Conservation (phyloP, 768 basidiomycete genomes). For the Rhodotorula taiwanensis region DNA sequence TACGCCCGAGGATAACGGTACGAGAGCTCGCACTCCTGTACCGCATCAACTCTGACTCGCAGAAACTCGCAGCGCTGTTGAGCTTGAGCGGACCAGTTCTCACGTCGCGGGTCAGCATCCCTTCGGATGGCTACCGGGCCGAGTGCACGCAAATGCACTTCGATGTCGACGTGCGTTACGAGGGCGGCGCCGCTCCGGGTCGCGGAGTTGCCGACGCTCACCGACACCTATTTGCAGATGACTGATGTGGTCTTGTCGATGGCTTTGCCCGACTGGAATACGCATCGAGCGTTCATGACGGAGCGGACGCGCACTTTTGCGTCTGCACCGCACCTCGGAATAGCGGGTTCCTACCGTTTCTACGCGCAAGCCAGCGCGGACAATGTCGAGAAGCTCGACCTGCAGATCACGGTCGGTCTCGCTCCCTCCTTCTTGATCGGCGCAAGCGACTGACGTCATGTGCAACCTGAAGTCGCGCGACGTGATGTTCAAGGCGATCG, state of each 20-base stretch:
- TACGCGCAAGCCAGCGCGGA: conserved; percentile 61
- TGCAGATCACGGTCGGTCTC: conserved; percentile 57
- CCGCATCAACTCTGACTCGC: conserved; percentile 1
- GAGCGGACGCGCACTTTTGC: conserved; percentile 59
- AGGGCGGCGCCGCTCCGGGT: too few relatives aligned
- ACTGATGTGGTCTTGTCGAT: conserved; percentile 55
- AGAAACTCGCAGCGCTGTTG: conserved; percentile 63
- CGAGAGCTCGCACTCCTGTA: conserved; percentile 33
- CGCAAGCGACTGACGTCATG: conserved; percentile 12
- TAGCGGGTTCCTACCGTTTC: conserved; percentile 69
- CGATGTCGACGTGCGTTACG: conserved; percentile 50
- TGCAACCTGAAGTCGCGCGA: conserved; percentile 51
- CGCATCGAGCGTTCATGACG: conserved; percentile 62
- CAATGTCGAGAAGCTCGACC: conserved; percentile 67
- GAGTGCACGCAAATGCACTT: conserved; percentile 64
- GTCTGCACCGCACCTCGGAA: conserved; percentile 53
- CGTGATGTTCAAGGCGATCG: conserved; percentile 62
- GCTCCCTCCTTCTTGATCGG: background rate
- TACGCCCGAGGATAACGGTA: conserved; percentile 76
- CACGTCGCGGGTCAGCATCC: conserved; percentile 54
- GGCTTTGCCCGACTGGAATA: conserved; percentile 82
- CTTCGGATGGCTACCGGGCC: conserved; percentile 66
- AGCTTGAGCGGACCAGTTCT: conserved; percentile 58
- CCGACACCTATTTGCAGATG: background rate
- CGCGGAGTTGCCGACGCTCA: too few relatives aligned